Evolutionary conservation across 1,284 basidiomycete genomes (phyloP).

Genomic region (Schizopora paradoxa): DNA sequence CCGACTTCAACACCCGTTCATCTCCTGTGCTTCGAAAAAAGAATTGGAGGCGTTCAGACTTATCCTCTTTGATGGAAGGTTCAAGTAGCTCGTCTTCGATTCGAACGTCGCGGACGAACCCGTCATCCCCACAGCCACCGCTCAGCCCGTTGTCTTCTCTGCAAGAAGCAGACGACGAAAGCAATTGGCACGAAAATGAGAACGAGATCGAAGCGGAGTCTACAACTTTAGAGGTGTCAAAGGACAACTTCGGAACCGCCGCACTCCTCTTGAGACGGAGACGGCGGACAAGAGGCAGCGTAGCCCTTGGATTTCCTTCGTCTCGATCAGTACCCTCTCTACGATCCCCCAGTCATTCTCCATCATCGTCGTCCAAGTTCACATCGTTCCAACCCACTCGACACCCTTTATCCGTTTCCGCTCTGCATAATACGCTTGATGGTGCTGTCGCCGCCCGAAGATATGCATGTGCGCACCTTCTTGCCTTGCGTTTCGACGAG

Average conservation of each 20-base stretch:
- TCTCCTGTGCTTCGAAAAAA: conserved; percentile 9
- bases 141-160: conserved; percentile 20
- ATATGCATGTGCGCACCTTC: conserved; percentile 68
- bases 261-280: conserved; percentile 55
- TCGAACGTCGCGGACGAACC: conserved; percentile 20
- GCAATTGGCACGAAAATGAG: conserved; percentile 22
- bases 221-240: conserved; percentile 19
- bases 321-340: conserved; percentile 20
- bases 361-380: conserved; percentile 42
- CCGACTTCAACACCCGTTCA: conserved; percentile 29
- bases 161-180: conserved; percentile 18
- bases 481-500: conserved; percentile 65
- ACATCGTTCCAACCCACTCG: conserved; percentile 55
- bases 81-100: background rate
- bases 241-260: conserved; percentile 48
- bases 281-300: conserved; percentile 45
- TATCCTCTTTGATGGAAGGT: conserved; percentile 40
- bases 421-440: conserved; percentile 54
- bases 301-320: conserved; percentile 36
- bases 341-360: conserved; percentile 32
- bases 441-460: conserved; percentile 62
- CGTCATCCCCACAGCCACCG: conserved; percentile 23
- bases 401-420: conserved; percentile 59
- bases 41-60: conserved; percentile 50
- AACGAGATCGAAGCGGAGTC: conserved; percentile 5